These are phyloP conservation scores for Solanum lycopersicoides DNA, from an alignment of 257 asterid species.

Conservation along the genomic window DNA sequence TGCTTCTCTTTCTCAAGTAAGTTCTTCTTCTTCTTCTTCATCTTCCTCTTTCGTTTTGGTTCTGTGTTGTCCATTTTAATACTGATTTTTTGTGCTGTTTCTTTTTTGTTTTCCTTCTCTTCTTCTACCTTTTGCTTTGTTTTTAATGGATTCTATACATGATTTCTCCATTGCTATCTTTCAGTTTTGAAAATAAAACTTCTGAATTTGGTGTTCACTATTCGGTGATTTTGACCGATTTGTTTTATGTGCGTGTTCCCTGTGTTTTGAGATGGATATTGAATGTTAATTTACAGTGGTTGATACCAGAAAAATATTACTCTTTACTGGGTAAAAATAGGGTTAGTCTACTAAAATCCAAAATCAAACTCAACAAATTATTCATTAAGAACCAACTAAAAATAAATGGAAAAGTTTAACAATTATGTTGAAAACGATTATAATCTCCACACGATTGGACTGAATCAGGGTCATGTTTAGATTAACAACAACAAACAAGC, in stretches of 20 bases:
- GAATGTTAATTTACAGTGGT: no score
- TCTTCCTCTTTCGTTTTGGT: not conserved
- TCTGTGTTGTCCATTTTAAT: not conserved
- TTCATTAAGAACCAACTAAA: not conserved
- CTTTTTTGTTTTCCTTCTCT: not conserved
- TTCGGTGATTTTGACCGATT: no score
- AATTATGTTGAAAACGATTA: not conserved
- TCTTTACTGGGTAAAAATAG: not conserved
- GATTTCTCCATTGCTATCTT: not conserved
- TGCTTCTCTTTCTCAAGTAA: not conserved
- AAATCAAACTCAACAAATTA: not conserved
- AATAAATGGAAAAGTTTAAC: not conserved
- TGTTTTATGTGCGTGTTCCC: not conserved
- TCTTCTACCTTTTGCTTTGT: not conserved
- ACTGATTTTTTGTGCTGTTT: not conserved
- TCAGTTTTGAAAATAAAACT: not conserved
- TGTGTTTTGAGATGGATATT: no score
- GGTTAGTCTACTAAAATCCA: not conserved
- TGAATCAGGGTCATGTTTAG: constrained; percentile 12
- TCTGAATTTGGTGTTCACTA: not conserved
- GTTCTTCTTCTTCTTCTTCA: not conserved
- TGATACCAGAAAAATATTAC: not conserved
- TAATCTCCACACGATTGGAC: constrained; percentile 17
- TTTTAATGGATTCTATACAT: not conserved
- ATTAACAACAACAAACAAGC: constrained; percentile 25